Evolutionary conservation across 2,329 filamentous ascomycete genomes (phyloP).

Genomic region (Hortaea werneckii): DNA sequence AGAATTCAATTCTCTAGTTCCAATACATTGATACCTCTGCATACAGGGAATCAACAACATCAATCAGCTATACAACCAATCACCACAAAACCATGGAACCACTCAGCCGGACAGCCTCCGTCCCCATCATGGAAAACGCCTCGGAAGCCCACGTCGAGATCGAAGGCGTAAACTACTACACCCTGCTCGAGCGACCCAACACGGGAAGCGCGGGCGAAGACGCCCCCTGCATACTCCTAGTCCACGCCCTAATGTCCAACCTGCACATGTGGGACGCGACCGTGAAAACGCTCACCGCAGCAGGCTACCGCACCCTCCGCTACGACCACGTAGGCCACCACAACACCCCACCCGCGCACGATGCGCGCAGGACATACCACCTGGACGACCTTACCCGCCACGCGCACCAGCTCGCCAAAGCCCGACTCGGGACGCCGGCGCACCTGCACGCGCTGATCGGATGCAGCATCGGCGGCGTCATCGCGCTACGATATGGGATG

Average conservation of each 20-base stretch:
- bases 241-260: constrained; percentile 22
- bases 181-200: constrained; percentile 11
- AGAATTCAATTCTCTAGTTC: no score
- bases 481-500: constrained; percentile 20
- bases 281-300: constrained; percentile 9
- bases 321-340: constrained; percentile 22
- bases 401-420: constrained; percentile 14
- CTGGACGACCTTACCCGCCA: constrained; percentile 18
- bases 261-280: constrained; percentile 19
- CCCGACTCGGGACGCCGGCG: constrained; percentile 4
- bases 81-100: background rate
- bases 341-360: constrained; percentile 11
- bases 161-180: constrained; percentile 19
- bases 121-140: constrained; percentile 4
- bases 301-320: constrained; percentile 18
- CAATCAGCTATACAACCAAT: background rate
- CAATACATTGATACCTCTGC: no score
- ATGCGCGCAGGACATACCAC: constrained; percentile 3
- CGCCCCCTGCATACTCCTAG: constrained; percentile 8
- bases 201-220: background rate
- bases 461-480: constrained; percentile 19
- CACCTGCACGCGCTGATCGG: constrained; percentile 17
- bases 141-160: constrained; percentile 8
- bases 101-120: background rate
- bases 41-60: no score